Percentiles rank a stretch among this genome's conserved stretches.
Evolutionary conservation across 2,329 filamentous ascomycete genomes (phyloP).

Genomic region (Grosmannia clavigera): DNA sequence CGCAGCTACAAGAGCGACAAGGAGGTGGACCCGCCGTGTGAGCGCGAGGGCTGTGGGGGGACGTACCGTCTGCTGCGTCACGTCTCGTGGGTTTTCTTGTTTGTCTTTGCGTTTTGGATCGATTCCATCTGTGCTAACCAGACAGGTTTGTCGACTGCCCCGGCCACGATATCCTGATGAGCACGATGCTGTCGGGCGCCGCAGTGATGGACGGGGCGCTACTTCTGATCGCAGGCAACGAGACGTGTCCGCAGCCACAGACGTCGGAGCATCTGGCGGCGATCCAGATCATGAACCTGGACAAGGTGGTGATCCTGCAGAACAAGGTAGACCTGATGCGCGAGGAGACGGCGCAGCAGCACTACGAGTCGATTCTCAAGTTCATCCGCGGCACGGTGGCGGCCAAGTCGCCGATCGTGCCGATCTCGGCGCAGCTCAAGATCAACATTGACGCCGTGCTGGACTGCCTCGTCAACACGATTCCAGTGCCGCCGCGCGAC

Average conservation of each 20-base stretch:
- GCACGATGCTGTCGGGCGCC: slow-evolving; percentile 98
- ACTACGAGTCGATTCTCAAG: slow-evolving; percentile 95
- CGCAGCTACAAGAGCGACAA: slow-evolving; percentile 98
- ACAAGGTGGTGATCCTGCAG: slow-evolving; percentile 98
- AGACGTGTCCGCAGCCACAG: slow-evolving; percentile 95
- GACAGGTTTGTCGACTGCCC: slow-evolving; percentile 91
- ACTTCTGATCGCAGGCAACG: slow-evolving; percentile 92
- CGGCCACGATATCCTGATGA: slow-evolving; percentile 99
- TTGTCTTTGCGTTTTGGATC: neutral
- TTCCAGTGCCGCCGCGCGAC: slow-evolving; percentile 82
- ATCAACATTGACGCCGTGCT: slow-evolving; percentile 99
- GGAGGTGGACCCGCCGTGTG: slow-evolving; percentile 92
- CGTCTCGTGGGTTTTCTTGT: slow-evolving; percentile 58
- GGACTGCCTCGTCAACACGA: slow-evolving; percentile 89
- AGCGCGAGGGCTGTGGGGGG: slow-evolving; percentile 80
- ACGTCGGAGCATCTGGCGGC: slow-evolving; percentile 97
- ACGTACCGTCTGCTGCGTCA: slow-evolving; percentile 82
- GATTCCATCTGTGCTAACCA: neutral
- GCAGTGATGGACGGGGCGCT: slow-evolving; percentile 99
- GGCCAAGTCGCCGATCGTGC: slow-evolving; percentile 88
- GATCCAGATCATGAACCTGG: slow-evolving; percentile 99
- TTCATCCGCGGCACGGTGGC: slow-evolving; percentile 97
- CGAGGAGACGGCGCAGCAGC: slow-evolving; percentile 83
- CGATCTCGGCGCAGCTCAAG: slow-evolving; percentile 94
- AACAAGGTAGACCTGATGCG: slow-evolving; percentile 99